Percentiles rank a stretch among this genome's conserved stretches.
Evolutionary conservation across 176 grass and related monocot species (phyloP).

Genomic region (Carex parvula): DNA sequence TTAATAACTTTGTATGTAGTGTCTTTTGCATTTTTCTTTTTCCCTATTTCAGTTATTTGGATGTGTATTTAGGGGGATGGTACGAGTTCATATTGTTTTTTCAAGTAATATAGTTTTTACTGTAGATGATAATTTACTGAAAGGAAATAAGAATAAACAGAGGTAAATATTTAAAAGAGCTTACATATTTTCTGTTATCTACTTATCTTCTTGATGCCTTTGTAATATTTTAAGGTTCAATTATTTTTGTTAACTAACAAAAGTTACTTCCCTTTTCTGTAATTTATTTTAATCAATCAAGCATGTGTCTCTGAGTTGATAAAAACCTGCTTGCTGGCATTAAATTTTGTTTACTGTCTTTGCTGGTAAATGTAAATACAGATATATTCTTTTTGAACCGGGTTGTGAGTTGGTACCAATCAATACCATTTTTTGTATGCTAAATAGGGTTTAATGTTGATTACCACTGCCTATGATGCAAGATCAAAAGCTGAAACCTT

Average conservation of each 20-base stretch:
- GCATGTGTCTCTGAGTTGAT: no score
- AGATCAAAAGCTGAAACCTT: no score
- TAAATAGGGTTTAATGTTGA: no score
- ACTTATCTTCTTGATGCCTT: neutral
- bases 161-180: slow-evolving; percentile 18
- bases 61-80: slow-evolving; percentile 21
- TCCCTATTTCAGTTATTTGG: slow-evolving; percentile 25
- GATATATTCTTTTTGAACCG: no score
- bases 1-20: slow-evolving; percentile 37
- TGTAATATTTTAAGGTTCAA: neutral
- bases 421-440: no score
- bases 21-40: slow-evolving; percentile 24
- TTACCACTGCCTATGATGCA: no score
- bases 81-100: slow-evolving; percentile 17
- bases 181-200: neutral
- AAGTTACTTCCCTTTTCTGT: neutral
- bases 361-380: no score
- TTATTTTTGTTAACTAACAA: neutral
- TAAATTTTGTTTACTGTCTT: no score
- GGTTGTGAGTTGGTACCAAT: no score
- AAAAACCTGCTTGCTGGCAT: no score
- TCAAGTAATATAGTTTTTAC: slow-evolving; percentile 22
- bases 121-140: slow-evolving; percentile 29
- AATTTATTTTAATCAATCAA: neutral
- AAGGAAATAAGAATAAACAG: slow-evolving; percentile 14